Evolutionary conservation across 805 yeast genomes (phyloP), one percentile per base, ranked within the genome.

Genomic region (Zygosaccharomyces bailii): DNA sequence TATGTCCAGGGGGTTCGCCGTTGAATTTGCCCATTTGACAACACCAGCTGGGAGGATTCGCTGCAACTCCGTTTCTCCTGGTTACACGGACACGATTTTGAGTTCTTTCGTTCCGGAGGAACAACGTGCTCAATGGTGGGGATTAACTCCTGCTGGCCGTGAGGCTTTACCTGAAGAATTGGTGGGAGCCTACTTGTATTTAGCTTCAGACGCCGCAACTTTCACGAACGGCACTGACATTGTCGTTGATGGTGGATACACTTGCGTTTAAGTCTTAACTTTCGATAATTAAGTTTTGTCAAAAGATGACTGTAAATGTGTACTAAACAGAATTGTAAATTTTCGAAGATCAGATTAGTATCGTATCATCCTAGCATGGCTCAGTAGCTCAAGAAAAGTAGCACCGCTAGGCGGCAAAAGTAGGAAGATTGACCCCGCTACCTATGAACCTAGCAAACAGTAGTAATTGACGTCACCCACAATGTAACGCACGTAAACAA

Each of bases 151-250:
- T 44, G 60, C 79, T 69, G 91, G 90, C 19, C 78, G 95, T 63
- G 81, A 84, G 62, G 93, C 84, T 11, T 64, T 71, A 35, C 85
- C 89, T 19, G 73, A 78, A 49, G 96, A 86, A 65, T 71, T 86
- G 46, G 80, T 76, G 11, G 95, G 95, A 50, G 90, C 90, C 21
- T 85, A 82, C 66, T 65, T 86, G 42, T 86, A 82, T 69, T 68
- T 86, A 51, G 93, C 90, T 4, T 79, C 87, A 38, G 85, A 84
- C 58, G 95, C 95, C 14, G 78, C 90, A 23, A 75, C 84, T n/a
- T 86, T 76, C 66, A 80, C 90, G 46, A 82, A 89, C 8, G 95
- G 95, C 32, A 62, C 86, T 20, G 95, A 86, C 61, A 69, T 86
- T 38, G 68, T 71, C 35, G 85, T 85, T 40, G 96, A 86, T 59